These are phyloP conservation scores for Rhipidocladum racemiflorum DNA, from an alignment of 176 grass and related monocot genomes.

Conservation along the genomic window DNA sequence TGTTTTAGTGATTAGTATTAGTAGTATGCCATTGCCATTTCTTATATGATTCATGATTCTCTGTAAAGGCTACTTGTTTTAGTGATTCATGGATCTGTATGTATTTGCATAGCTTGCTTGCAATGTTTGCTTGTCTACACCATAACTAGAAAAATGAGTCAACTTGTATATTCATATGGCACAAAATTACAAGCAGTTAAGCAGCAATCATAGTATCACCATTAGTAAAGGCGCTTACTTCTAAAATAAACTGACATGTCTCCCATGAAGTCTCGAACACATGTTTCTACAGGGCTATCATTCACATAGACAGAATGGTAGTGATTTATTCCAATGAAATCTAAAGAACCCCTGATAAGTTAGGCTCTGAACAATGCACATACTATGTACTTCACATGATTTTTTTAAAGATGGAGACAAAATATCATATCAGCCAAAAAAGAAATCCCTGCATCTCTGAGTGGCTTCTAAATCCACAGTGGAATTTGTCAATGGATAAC, in stretches of 20 bases:
- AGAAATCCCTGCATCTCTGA: slow-evolving; percentile 24
- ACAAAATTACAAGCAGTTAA: neutral
- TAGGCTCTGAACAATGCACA: neutral
- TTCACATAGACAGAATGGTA: slow-evolving; percentile 43
- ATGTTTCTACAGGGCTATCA: slow-evolving; percentile 2
- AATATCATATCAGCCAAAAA: slow-evolving; percentile 29
- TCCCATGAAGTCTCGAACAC: neutral
- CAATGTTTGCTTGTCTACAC: neutral
- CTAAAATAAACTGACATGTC: neutral
- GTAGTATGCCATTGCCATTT: neutral
- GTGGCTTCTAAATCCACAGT: slow-evolving; percentile 25
- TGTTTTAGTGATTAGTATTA: neutral
- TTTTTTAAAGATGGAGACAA: neutral
- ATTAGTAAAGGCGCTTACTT: neutral
- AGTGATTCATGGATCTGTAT: too few species aligned
- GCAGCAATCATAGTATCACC: neutral
- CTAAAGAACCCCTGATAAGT: slow-evolving; percentile 32
- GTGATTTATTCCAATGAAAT: slow-evolving; percentile 56
- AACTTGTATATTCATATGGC: neutral
- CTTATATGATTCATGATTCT: too few species aligned
- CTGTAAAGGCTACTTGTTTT: too few species aligned
- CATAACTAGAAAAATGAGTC: neutral
- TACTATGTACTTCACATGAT: neutral
- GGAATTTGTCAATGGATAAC: slow-evolving; percentile 44
- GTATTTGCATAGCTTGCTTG: neutral